Evolutionary conservation across 2,329 filamentous ascomycete species (phyloP).

Genomic region (Verruconis gallopava): DNA sequence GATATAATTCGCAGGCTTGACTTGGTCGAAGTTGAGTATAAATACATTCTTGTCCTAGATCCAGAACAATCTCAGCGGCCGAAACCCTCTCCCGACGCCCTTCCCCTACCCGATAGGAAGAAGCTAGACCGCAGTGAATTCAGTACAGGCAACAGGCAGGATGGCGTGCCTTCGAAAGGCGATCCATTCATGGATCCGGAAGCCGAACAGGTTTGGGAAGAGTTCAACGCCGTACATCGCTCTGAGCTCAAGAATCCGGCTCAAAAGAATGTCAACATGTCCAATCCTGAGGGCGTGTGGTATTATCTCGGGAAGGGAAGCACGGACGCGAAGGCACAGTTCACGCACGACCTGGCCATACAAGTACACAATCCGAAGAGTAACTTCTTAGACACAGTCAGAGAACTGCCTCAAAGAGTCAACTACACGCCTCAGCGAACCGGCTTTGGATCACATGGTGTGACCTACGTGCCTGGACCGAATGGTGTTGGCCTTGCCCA

Average conservation of each 20-base stretch:
- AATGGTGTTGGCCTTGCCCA: slow-evolving; percentile 17
- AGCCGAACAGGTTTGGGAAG: slow-evolving; percentile 37
- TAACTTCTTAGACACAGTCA: slow-evolving; percentile 59
- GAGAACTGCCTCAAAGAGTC: slow-evolving; percentile 15
- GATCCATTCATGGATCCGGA: slow-evolving; percentile 35
- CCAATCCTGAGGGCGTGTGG: slow-evolving; percentile 46
- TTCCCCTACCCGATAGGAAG: slow-evolving; percentile 56
- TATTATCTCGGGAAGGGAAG: slow-evolving; percentile 76
- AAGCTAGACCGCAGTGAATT: slow-evolving; percentile 36
- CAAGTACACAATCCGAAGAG: slow-evolving; percentile 53
- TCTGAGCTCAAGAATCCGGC: slow-evolving; percentile 23
- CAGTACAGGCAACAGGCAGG: slow-evolving; percentile 33
- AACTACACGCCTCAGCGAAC: slow-evolving; percentile 15
- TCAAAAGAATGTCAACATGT: slow-evolving; percentile 58
- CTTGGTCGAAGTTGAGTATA: slow-evolving; percentile 68
- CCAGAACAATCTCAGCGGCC: slow-evolving; percentile 56
- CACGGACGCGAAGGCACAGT: slow-evolving; percentile 82
- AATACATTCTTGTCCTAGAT: slow-evolving; percentile 65
- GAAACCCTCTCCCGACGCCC: slow-evolving; percentile 61
- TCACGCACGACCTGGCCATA: slow-evolving; percentile 61
- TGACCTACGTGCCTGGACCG: slow-evolving; percentile 14
- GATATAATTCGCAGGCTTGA: slow-evolving; percentile 37
- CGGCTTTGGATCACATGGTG: slow-evolving; percentile 12
- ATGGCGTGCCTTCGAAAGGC: slow-evolving; percentile 35
- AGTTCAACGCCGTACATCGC: slow-evolving; percentile 52